Evolutionary conservation across 1,284 basidiomycete genomes (phyloP).

Genomic region (Athelia sp.): DNA sequence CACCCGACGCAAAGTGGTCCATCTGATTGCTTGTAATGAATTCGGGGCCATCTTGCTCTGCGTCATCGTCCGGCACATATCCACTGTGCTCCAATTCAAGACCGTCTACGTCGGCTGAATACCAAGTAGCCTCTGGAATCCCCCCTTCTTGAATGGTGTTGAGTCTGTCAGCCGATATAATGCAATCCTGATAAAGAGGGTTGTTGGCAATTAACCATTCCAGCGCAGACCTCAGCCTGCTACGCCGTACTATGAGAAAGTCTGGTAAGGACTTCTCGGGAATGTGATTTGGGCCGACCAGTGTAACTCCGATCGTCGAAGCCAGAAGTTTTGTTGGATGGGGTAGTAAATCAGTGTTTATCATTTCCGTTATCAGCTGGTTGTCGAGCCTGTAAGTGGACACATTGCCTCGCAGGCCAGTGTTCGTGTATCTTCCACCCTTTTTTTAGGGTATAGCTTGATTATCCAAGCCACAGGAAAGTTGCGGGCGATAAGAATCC

Average conservation of each 20-base stretch:
- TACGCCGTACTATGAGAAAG: constrained; percentile 19
- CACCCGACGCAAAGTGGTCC: neutral
- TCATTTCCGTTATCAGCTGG: constrained; percentile 11
- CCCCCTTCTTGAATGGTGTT: constrained; percentile 24
- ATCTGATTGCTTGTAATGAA: neutral
- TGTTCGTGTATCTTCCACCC: constrained; percentile 1
- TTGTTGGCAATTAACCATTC: constrained; percentile 31
- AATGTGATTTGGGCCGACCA: constrained; percentile 14
- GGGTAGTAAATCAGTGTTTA: constrained; percentile 17
- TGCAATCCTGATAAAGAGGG: constrained; percentile 23
- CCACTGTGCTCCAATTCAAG: constrained; percentile 20
- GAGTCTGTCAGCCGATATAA: constrained; percentile 16
- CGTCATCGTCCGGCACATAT: constrained; percentile 21
- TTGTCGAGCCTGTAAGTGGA: constrained; percentile 11
- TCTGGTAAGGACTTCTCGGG: constrained; percentile 11
- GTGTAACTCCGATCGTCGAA: constrained; percentile 21
- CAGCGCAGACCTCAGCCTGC: constrained; percentile 17
- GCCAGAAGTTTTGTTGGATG: constrained; percentile 16
- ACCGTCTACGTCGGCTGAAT: constrained; percentile 12
- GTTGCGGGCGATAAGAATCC: constrained; percentile 21
- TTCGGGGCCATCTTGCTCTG: neutral
- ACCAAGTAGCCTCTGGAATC: constrained; percentile 18
- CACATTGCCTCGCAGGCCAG: constrained; percentile 17
- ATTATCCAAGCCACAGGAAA: constrained; percentile 22
- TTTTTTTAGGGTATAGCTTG: constrained; percentile 24